Base-by-base conservation (phyloP, 2,329 filamentous ascomycete species). In the Teratosphaeria viscida region DNA sequence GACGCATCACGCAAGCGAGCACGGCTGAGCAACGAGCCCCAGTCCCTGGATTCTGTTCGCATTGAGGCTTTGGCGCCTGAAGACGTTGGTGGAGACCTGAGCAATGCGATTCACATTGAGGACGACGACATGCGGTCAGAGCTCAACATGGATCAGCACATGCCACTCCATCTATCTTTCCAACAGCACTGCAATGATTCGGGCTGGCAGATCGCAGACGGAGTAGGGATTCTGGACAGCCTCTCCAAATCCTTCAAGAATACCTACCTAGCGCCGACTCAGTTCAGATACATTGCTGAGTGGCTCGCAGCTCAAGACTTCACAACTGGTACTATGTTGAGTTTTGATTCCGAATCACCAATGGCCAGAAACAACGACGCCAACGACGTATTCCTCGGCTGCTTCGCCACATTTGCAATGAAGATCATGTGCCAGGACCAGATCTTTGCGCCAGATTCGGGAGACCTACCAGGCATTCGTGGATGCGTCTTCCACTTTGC, bases 1-100 rank as follows among this genome's bases (percentile, higher is more conserved):
- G 75, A 75, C 39, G 71, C 74, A 59, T 74, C 75, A 35, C 75
- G 77, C 67, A 79, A 79, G 71, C 74, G 76, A 67, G 76, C 75
- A 61, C 68, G 73, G 59, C 61, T 74, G 57, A 77, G 75, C 65
- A 73, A 74, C 65, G 76, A 71, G 29, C 43, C 52, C 11, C 62
- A 64, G 23, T 65, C 67, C 26, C 61, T 67, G 27, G 57, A 61
- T n/a, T 71, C 59, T 54, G 62, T 68, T 23, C 54, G 65, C 43
- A 65, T 71, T 60, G 65, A 68, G 62, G 64, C 65, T 55, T 64
- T 73, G 49, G 66, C 71, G 54, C 72, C 68, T 49, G 73, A 75
- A 59, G 73, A 77, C 67, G 71, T 75, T 47, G 76, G 74, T 59
- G 64, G 63, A 34, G 65, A 63, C 39, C 72, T 71, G 57, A 70